A percentile compares a stretch with the other conserved stretches of the same genome.
These are phyloP conservation scores for Spathaspora arborariae DNA, from an alignment of 805 yeast species.

Conservation along the genomic window DNA sequence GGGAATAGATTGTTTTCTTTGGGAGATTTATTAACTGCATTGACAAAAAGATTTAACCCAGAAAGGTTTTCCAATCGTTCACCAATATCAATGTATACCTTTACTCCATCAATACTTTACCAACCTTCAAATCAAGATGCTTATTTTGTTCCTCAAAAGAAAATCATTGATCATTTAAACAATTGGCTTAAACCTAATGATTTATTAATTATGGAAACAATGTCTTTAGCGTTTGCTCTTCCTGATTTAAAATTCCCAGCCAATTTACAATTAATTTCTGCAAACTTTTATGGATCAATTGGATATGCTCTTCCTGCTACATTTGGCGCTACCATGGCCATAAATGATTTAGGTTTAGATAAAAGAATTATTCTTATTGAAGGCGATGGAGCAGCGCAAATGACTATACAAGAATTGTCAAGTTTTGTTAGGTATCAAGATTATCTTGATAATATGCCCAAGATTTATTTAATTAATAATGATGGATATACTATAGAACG, in stretches of 20 bases:
- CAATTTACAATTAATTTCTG: constrained; percentile 52
- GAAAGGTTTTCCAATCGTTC: constrained; percentile 9
- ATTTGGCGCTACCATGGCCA: constrained; percentile 76
- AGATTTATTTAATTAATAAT: constrained; percentile 75
- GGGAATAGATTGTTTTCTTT: constrained; percentile 26
- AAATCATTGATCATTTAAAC: constrained; percentile 33
- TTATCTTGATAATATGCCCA: constrained; percentile 41
- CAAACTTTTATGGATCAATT: constrained; percentile 77
- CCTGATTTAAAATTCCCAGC: constrained; percentile 63
- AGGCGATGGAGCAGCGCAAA: constrained; percentile 94
- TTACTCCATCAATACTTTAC: constrained; percentile 10
- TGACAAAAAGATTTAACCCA: constrained; percentile 14
- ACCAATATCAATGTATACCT: constrained; percentile 15
- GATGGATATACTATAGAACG: constrained; percentile 90
- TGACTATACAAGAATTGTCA: constrained; percentile 85
- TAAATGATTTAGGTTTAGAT: constrained; percentile 46
- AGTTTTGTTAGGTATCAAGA: constrained; percentile 56
- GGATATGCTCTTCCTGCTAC: constrained; percentile 88
- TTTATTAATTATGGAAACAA: constrained; percentile 74
- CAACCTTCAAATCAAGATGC: constrained; percentile 7
- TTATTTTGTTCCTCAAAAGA: constrained; percentile 24
- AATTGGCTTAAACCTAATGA: constrained; percentile 54
- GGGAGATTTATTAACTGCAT: constrained; percentile 28
- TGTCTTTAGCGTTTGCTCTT: constrained; percentile 75
- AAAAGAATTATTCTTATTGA: constrained; percentile 69